Conservation (phyloP, 2,329 filamentous ascomycete species). For the Cercospora beticola region DNA sequence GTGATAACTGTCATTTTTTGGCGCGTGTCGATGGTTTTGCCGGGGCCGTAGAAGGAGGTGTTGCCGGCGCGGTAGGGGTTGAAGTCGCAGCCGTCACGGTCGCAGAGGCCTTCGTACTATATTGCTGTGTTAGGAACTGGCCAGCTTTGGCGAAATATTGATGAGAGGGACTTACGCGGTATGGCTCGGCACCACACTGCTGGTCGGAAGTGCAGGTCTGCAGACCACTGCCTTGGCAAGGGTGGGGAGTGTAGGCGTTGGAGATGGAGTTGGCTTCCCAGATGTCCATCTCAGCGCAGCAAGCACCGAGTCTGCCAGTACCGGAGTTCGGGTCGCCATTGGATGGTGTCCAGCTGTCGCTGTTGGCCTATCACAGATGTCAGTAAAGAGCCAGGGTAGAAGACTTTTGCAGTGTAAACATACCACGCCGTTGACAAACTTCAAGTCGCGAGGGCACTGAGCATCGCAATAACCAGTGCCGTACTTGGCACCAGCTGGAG, state of each 20-base stretch:
- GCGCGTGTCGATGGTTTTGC: conserved; percentile 59
- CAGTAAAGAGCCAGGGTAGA: background rate
- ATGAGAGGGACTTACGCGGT: background rate
- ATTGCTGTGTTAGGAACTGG: background rate
- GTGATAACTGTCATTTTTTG: conserved; percentile 65
- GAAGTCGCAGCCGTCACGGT: conserved; percentile 70
- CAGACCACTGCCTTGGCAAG: conserved; percentile 54
- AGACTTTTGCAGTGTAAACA: background rate
- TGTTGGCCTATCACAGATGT: conserved; percentile 42
- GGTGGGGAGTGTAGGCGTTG: conserved; percentile 65
- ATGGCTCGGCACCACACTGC: conserved; percentile 43
- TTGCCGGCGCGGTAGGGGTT: conserved; percentile 67
- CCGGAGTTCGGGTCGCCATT: conserved; percentile 33
- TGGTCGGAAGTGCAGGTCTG: conserved; percentile 46
- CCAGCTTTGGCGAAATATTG: background rate
- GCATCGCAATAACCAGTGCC: conserved; percentile 59
- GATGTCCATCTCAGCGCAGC: conserved; percentile 67
- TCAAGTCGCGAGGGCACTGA: conserved; percentile 45
- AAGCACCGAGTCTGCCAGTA: conserved; percentile 53
- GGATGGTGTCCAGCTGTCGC: conserved; percentile 41
- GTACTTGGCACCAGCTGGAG: conserved; percentile 42
- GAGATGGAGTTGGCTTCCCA: conserved; percentile 70
- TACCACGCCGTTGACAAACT: conserved; percentile 35
- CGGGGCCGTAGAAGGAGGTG: conserved; percentile 61
- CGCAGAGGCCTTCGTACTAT: conserved; percentile 60